phyloP scores from a whole-genome alignment of 2,329 filamentous ascomycete species.

The Trichocomaceae sp. region DNA sequence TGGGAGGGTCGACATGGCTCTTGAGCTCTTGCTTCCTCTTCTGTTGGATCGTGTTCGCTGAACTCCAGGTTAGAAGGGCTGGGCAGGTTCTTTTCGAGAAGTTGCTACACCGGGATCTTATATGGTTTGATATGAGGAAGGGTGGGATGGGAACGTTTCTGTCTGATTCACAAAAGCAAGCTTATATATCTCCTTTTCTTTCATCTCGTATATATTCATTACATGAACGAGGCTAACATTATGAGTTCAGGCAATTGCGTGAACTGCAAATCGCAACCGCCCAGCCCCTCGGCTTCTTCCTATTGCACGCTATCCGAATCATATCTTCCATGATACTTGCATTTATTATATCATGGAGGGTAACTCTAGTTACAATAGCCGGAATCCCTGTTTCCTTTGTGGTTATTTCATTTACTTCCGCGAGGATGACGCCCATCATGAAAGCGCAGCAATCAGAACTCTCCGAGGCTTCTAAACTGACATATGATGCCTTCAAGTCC shows the following conservation, averaged over 20 bases:
- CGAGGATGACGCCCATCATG: constrained; percentile 59
- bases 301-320: constrained; percentile 59
- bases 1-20: constrained; percentile 62
- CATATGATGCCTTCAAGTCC: constrained; percentile 60
- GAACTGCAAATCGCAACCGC: constrained; percentile 77
- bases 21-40: constrained; percentile 61
- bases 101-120: constrained; percentile 65
- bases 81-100: constrained; percentile 60
- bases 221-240: constrained; percentile 4
- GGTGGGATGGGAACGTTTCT: constrained; percentile 68
- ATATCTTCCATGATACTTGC: constrained; percentile 63
- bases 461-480: constrained; percentile 62
- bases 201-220: neutral
- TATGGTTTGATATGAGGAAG: constrained; percentile 71
- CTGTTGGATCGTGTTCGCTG: constrained; percentile 71
- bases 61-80: constrained; percentile 65
- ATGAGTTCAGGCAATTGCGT: constrained; percentile 59
- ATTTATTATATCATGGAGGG: constrained; percentile 72
- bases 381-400: constrained; percentile 62
- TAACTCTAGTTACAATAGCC: constrained; percentile 72
- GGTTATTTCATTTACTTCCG: constrained; percentile 55
- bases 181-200: constrained; percentile 16
- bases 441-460: constrained; percentile 62
- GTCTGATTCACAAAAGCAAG: constrained; percentile 66
- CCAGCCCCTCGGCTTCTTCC: constrained; percentile 65